These are phyloP conservation scores for Chlorencoelia australis DNA, from an alignment of 2,329 filamentous ascomycete species.

Conservation along the genomic window DNA sequence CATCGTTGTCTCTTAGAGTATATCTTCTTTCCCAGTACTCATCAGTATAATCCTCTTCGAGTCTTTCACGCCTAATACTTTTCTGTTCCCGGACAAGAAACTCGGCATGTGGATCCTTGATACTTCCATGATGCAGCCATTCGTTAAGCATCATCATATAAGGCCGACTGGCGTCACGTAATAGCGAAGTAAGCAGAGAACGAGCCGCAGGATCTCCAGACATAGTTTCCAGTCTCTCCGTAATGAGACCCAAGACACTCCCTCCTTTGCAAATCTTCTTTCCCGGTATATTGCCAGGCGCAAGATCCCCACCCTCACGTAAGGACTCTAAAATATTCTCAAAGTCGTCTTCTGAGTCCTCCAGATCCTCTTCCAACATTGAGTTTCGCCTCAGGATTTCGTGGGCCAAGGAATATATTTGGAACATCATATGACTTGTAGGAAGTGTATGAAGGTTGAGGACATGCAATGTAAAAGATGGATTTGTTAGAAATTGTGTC, in stretches of 20 bases:
- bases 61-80: conserved; percentile 79
- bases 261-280: conserved; percentile 98
- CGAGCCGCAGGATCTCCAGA: conserved; percentile 87
- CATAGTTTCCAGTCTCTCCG: conserved; percentile 75
- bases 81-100: conserved; percentile 95
- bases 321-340: conserved; percentile 90
- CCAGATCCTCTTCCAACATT: conserved; percentile 69
- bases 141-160: conserved; percentile 99
- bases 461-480: conserved; percentile 83
- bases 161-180: conserved; percentile 81
- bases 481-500: conserved; percentile 81
- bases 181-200: conserved; percentile 66
- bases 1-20: conserved; percentile 81
- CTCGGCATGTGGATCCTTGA: conserved; percentile 87
- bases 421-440: conserved; percentile 82
- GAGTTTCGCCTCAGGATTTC: conserved; percentile 84
- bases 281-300: conserved; percentile 65
- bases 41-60: conserved; percentile 96
- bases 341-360: conserved; percentile 60
- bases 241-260: conserved; percentile 80
- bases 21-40: conserved; percentile 99
- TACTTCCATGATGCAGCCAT: conserved; percentile 93
- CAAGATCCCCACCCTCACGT: conserved; percentile 73
- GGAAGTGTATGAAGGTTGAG: conserved; percentile 86
- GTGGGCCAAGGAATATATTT: conserved; percentile 77